Evolutionary conservation across 208 protist genomes (phyloP), one percentile per base, ranked within the genome.

Genomic region (Trypanosoma brucei): DNA sequence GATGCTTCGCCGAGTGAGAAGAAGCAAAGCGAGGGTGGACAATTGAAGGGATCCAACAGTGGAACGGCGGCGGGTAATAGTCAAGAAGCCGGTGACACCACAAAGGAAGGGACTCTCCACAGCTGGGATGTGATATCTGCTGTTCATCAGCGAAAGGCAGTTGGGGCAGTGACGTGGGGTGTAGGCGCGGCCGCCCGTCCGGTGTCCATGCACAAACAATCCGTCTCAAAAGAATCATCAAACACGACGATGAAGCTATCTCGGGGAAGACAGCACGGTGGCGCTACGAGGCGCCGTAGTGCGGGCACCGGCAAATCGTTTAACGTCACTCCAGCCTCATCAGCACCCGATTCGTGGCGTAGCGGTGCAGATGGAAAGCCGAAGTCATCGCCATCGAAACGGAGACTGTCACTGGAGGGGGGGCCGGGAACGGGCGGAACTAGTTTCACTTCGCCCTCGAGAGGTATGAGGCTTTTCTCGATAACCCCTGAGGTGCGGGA

Each of bases 91-190:
- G 54, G 52, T 49, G 55, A 45, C 2, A 40, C 49, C 8, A 8
- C 11, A n/a, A 30, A 1, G 11, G 67, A 72, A 22, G 52, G 3
- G 30, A 42, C 9, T 2, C 33, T 73, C 4, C 60, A 67, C 13
- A 66, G 65, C 49, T 46, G 50, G 33, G 68, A 73, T 56, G 48
- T 76, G 34, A 49, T 66, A 50, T 55, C 70, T 38, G 70, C 65
- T 45, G 58, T 70, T 48, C 39, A 54, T 40, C n/a, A 65, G 51
- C 13, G 72, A 68, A 59, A 55, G 64, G 61, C 61, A 36, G 50
- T 70, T 45, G 54, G 72, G 42, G 42, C 76, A n/a, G 72, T 90
- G 7, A 87, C 70, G 44, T 91, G 84, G 84, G 84, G 84, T 39
- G 64, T 88, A 45, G 84, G 81, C 8, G 78, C 74, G 2, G 70